These are phyloP conservation scores for Ganoderma sp. DNA, from an alignment of 1,284 basidiomycete species.

Conservation along the genomic window DNA sequence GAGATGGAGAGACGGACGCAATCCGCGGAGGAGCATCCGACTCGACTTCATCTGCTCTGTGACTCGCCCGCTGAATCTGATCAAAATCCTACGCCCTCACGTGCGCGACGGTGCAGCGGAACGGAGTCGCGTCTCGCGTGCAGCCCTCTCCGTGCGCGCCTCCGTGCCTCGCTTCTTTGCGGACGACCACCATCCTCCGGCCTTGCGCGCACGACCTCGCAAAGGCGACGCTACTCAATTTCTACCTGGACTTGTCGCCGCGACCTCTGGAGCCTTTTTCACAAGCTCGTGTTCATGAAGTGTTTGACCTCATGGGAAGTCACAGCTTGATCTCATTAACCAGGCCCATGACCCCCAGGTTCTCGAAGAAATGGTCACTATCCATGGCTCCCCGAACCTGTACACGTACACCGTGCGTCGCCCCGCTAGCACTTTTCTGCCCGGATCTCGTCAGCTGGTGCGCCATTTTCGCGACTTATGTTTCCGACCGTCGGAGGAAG, in stretches of 20 bases:
- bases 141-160: not conserved
- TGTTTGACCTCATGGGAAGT: not conserved
- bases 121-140: conserved; percentile 11
- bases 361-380: not conserved
- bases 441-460: not conserved
- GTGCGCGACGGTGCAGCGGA: conserved; percentile 22
- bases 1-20: conserved; percentile 28
- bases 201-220: not conserved
- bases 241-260: not conserved
- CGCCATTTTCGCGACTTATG: not conserved
- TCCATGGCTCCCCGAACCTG: not conserved
- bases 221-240: not conserved
- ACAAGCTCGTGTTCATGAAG: not conserved
- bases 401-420: not conserved
- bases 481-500: not conserved
- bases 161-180: conserved; percentile 14
- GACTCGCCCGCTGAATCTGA: conserved; percentile 26
- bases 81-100: conserved; percentile 32
- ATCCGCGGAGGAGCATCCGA: conserved; percentile 29
- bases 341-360: not conserved
- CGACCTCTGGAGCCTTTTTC: not conserved
- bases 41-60: conserved; percentile 26
- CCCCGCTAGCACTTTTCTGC: not conserved
- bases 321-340: not conserved
- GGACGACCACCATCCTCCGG: conserved; percentile 15